These are phyloP conservation scores for Lentinula raphanica DNA, from an alignment of 768 basidiomycete genomes.

Conservation along the genomic window DNA sequence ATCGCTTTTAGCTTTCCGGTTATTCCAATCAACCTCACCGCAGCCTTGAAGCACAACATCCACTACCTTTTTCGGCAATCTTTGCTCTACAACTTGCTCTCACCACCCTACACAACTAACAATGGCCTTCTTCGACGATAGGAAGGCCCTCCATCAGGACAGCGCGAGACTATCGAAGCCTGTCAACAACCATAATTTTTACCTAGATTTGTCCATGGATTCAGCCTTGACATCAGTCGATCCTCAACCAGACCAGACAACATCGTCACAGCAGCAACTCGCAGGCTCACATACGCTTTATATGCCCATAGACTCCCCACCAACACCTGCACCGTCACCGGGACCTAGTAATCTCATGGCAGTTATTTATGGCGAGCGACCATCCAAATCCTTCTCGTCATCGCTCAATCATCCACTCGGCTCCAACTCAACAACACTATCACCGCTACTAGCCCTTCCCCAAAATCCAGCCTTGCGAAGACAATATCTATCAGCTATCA, in stretches of 20 bases:
- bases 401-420: constrained; percentile 5
- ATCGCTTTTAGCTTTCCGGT: too few relatives aligned
- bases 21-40: not conserved
- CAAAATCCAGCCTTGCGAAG: constrained; percentile 39
- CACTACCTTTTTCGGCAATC: not conserved
- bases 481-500: constrained; percentile 45
- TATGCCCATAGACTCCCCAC: constrained; percentile 52
- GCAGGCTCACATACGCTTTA: constrained; percentile 31
- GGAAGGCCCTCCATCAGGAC: not conserved
- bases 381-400: constrained; percentile 17
- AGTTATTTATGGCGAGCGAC: constrained; percentile 9
- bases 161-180: not conserved
- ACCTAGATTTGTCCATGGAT: not conserved
- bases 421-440: constrained; percentile 4
- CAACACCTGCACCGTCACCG: constrained; percentile 61
- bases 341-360: constrained; percentile 23
- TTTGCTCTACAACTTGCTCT: not conserved
- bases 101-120: not conserved
- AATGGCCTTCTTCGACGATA: not conserved
- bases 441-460: constrained; percentile 15
- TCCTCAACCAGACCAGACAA: not conserved
- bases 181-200: not conserved
- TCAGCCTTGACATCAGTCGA: not conserved
- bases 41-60: not conserved
- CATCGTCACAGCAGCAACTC: not conserved